phyloP scores from a whole-genome alignment of 2,329 filamentous ascomycete species.

The Arachnomyces sp. region DNA sequence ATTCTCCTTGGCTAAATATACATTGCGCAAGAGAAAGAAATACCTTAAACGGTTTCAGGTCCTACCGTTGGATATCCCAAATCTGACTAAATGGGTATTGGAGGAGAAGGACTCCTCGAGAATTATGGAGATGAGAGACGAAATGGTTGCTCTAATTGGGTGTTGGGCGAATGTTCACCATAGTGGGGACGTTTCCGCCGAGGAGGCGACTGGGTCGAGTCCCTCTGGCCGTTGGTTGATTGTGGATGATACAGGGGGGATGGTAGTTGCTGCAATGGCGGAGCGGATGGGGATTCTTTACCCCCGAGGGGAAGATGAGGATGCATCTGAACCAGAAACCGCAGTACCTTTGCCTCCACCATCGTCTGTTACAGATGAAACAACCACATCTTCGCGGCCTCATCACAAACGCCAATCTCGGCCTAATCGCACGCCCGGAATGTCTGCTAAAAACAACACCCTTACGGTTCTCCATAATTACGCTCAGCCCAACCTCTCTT shows the following conservation, averaged over 20 bases:
- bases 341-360: conserved; percentile 8
- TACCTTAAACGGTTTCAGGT: conserved; percentile 84
- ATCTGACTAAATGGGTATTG: conserved; percentile 68
- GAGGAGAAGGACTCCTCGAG: conserved; percentile 71
- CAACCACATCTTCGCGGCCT: conserved; percentile 6
- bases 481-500: conserved; percentile 76
- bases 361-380: background rate
- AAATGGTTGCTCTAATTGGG: conserved; percentile 70
- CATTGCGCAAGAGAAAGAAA: conserved; percentile 86
- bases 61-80: conserved; percentile 70
- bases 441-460: conserved; percentile 49
- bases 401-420: conserved; percentile 20
- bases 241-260: conserved; percentile 77
- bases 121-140: conserved; percentile 79
- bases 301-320: conserved; percentile 23
- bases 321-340: conserved; percentile 5
- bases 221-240: conserved; percentile 65
- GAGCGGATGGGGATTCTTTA: conserved; percentile 82
- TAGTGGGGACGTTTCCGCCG: conserved; percentile 17
- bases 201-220: conserved; percentile 18
- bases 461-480: conserved; percentile 74
- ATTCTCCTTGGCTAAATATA: conserved; percentile 93
- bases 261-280: conserved; percentile 74
- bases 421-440: conserved; percentile 29
- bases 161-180: conserved; percentile 90